Conservation (phyloP, 2,329 filamentous ascomycete genomes). For the Colletotrichum sp. region DNA sequence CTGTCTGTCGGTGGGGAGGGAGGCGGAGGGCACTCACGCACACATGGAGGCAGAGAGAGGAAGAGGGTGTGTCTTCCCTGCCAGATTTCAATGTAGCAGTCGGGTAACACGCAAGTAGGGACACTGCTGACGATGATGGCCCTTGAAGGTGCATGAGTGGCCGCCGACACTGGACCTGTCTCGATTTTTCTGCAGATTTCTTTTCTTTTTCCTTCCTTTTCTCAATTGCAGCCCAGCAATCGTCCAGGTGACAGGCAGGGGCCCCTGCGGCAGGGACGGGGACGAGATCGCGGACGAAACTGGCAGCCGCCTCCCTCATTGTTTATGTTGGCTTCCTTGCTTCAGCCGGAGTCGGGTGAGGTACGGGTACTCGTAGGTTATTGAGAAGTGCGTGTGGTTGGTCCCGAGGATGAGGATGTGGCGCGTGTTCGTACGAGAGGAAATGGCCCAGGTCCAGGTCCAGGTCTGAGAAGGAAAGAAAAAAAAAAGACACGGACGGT, state of each 20-base stretch:
- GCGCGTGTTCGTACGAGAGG: background rate
- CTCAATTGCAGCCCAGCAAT: background rate
- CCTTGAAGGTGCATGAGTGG: background rate
- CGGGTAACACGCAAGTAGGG: background rate
- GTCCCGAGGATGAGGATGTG: background rate
- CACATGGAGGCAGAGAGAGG: background rate
- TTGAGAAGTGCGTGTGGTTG: background rate
- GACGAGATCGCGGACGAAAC: background rate
- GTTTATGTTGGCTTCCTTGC: background rate
- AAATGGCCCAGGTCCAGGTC: background rate
- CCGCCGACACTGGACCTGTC: background rate
- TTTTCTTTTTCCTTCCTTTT: slow-evolving; percentile 2
- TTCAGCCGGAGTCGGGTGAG: background rate
- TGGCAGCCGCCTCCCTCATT: background rate
- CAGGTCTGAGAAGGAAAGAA: background rate
- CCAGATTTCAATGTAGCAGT: background rate
- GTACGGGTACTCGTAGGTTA: background rate
- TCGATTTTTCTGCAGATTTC: background rate
- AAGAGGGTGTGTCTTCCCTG: background rate
- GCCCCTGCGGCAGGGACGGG: background rate
- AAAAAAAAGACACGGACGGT: too few species aligned
- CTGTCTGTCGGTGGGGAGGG: background rate
- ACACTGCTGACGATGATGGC: background rate
- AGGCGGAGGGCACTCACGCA: background rate
- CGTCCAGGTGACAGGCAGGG: slow-evolving; percentile 8